Conservation (phyloP, 1,139 yeast genomes). For the Tardiomyces depauwii region DNA sequence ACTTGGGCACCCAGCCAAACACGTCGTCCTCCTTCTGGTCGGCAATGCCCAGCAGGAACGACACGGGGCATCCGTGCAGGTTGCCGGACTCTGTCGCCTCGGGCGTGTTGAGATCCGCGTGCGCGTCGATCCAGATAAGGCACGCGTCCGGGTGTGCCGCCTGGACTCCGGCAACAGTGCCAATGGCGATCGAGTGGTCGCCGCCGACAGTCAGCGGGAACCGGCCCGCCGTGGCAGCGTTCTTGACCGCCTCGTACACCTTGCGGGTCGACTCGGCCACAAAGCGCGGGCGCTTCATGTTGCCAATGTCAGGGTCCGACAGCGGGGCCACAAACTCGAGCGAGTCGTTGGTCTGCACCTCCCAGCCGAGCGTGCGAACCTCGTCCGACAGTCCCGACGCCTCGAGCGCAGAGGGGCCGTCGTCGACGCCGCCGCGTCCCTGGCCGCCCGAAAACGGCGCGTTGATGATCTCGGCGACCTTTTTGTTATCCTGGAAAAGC, state of each 20-base stretch:
- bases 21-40: conserved; percentile 45
- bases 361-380: conserved; percentile 64
- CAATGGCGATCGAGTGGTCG: conserved; percentile 94
- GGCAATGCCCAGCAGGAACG: conserved; percentile 65
- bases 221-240: conserved; percentile 36
- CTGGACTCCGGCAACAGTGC: conserved; percentile 79
- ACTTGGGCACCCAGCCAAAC: conserved; percentile 63
- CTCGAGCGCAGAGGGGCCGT: conserved; percentile 77
- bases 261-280: conserved; percentile 64
- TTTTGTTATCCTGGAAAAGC: conserved; percentile 9
- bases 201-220: conserved; percentile 89
- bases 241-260: conserved; percentile 51
- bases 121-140: conserved; percentile 94
- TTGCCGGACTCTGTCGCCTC: conserved; percentile 78
- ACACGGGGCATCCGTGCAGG: conserved; percentile 93
- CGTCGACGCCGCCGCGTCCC: conserved; percentile 85
- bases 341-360: conserved; percentile 44
- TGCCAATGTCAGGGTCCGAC: conserved; percentile 29
- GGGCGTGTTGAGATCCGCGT: conserved; percentile 95
- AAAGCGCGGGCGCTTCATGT: conserved; percentile 62
- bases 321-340: conserved; percentile 30
- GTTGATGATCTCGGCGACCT: conserved; percentile 38
- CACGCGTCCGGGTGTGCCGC: conserved; percentile 78
- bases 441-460: conserved; percentile 98
- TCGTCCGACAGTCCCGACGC: conserved; percentile 60